Conservation (phyloP, 176 grass and related monocot species). For the Eragrostis nindensis region DNA sequence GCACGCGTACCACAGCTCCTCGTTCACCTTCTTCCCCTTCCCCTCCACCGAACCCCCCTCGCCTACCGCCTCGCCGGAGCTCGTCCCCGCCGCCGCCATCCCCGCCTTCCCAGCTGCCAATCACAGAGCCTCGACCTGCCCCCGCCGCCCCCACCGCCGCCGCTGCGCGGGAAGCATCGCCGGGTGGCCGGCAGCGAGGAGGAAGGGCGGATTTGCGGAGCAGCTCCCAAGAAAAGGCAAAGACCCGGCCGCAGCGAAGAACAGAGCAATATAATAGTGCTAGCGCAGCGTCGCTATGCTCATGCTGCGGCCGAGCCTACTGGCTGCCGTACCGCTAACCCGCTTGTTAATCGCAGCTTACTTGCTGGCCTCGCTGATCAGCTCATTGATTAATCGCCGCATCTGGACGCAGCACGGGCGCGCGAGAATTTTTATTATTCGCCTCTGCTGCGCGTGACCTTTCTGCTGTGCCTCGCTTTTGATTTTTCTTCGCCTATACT, state of each 20-base stretch:
- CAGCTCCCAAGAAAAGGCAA: conserved; percentile 36
- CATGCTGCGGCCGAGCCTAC: conserved; percentile 12
- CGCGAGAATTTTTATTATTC: neutral
- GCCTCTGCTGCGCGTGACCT: neutral
- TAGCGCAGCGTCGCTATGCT: conserved; percentile 24
- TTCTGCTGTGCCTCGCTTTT: neutral
- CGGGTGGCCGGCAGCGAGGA: conserved; percentile 39
- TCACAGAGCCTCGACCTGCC: conserved; percentile 15
- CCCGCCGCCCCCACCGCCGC: neutral
- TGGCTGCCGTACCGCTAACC: conserved; percentile 40
- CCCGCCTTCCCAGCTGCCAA: neutral
- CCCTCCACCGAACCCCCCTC: conserved; percentile 19
- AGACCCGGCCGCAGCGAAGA: conserved; percentile 22
- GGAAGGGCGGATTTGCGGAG: conserved; percentile 27
- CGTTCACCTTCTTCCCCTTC: conserved; percentile 54
- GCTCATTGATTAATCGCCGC: conserved; percentile 25
- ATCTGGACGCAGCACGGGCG: conserved; percentile 32
- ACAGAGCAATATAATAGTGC: conserved; percentile 41
- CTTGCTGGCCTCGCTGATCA: conserved; percentile 22
- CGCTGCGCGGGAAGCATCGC: conserved; percentile 38
- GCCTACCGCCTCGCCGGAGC: conserved; percentile 32
- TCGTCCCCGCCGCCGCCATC: conserved; percentile 28
- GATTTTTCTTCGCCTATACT: neutral
- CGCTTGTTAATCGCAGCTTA: conserved; percentile 16
- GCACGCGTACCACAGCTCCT: conserved; percentile 87